Evolutionary conservation across 1,139 yeast species (phyloP).

Genomic region (Candida mesenterica): DNA sequence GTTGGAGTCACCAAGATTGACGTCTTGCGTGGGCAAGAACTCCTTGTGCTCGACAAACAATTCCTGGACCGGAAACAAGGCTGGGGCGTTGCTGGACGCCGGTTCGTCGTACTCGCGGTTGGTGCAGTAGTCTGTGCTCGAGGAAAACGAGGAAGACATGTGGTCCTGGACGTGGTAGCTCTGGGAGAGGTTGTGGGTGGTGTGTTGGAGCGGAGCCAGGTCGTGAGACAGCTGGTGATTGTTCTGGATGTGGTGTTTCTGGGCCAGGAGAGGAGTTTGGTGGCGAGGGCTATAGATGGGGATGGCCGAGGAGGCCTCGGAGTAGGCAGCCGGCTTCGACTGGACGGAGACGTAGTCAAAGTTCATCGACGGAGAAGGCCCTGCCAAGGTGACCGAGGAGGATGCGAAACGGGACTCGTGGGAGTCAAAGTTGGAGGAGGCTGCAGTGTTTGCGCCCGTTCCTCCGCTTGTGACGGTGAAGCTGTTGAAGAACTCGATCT

Average conservation of each 20-base stretch:
- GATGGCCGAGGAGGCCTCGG: slow-evolving; percentile 9
- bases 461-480: not conserved
- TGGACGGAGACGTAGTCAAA: not conserved
- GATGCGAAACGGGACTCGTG: not conserved
- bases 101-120: too few relatives aligned
- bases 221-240: too few relatives aligned
- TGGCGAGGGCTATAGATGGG: slow-evolving; percentile 5
- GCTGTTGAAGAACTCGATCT: slow-evolving; percentile 16
- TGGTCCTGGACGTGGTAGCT: too few relatives aligned
- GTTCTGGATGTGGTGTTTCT: not conserved
- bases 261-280: slow-evolving; percentile 1
- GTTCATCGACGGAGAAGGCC: not conserved
- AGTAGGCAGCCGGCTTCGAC: not conserved
- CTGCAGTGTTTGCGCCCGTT: not conserved
- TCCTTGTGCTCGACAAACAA: not conserved
- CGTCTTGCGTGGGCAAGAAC: not conserved
- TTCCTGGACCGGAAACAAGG: slow-evolving; percentile 1
- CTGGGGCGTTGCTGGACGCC: not conserved
- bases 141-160: too few relatives aligned
- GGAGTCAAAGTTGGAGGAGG: not conserved
- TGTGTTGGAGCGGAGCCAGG: too few relatives aligned
- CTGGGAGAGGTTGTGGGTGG: not conserved
- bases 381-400: not conserved
- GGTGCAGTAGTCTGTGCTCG: too few relatives aligned
- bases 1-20: not conserved